These are phyloP conservation scores for Kwoniella newhampshirensis DNA, from an alignment of 768 basidiomycete genomes.

Conservation along the genomic window DNA sequence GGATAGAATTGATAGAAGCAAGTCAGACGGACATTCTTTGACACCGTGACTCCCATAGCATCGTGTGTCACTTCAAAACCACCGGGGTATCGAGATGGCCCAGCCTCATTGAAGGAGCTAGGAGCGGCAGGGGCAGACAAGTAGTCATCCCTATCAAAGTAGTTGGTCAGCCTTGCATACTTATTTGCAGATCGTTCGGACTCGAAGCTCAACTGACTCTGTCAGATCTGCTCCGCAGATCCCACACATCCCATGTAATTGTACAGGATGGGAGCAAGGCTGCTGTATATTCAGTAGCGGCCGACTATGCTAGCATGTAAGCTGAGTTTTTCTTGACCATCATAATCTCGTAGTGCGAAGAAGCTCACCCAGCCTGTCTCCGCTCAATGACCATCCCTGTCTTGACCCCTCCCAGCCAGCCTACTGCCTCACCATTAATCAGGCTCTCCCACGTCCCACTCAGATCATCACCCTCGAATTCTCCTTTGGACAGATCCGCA, in stretches of 20 bases:
- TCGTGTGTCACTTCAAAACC: slow-evolving; percentile 76
- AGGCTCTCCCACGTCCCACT: slow-evolving; percentile 90
- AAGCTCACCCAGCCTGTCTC: slow-evolving; percentile 30
- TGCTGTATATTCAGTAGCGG: slow-evolving; percentile 65
- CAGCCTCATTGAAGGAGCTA: slow-evolving; percentile 15
- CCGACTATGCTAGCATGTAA: slow-evolving; percentile 26
- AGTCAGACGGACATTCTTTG: slow-evolving; percentile 56
- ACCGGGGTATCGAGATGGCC: slow-evolving; percentile 30
- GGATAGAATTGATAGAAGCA: neutral
- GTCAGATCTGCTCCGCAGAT: slow-evolving; percentile 93
- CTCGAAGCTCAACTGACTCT: slow-evolving; percentile 25
- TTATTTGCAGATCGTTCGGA: neutral
- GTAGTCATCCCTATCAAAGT: slow-evolving; percentile 46
- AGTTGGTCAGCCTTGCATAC: neutral
- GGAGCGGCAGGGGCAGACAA: slow-evolving; percentile 24
- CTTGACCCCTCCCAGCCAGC: slow-evolving; percentile 58
- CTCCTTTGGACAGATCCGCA: slow-evolving; percentile 12
- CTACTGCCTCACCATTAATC: slow-evolving; percentile 72
- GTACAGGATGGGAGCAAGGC: slow-evolving; percentile 95
- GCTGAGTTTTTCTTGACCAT: no score
- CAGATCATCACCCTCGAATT: slow-evolving; percentile 75
- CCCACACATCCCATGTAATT: slow-evolving; percentile 86
- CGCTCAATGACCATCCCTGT: slow-evolving; percentile 33
- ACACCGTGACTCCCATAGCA: slow-evolving; percentile 85
- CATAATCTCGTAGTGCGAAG: no score